Base-by-base conservation (phyloP, 495 filamentous ascomycete genomes). In the Penicillium alfredii region DNA sequence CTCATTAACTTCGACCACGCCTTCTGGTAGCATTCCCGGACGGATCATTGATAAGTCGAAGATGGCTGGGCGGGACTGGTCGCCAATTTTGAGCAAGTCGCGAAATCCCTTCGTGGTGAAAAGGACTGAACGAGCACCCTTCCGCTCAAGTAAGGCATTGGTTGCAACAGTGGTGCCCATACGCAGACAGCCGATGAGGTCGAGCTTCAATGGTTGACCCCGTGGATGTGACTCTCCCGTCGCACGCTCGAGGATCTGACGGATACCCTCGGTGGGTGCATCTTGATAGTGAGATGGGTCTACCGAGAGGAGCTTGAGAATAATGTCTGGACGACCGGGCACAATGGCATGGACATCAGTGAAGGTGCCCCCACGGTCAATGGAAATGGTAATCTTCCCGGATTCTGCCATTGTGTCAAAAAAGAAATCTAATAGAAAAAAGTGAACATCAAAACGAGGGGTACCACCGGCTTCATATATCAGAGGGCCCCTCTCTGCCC, bases 111-210 rank as follows among this genome's bases (percentile, higher is more conserved):
- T 84, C 2, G 93, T 96, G 7, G 93, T 88, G 13, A 97, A 74
- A 49, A 98, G 72, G 3, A 82, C 92, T 41, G 93, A 94, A 48
- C 78, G 79, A 60, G 95, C 92, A 4, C 92, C 92, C 61, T 97
- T 98, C 39, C 92, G 65, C 61, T 98, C 93, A 1, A 98, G 69
- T 38, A 98, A 61, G n/a, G 86, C 86, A 57, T 93, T 93, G 9
- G 86, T 93, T 0, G 86, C 86, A 16, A 93, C 86, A 2, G 86
- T 93, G 12, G 86, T 93, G 18, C 86, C 86, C 86, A 93, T 90
- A 32, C 86, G 80, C 37, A 92, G 84, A 25, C 80, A 84, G 35
- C 87, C 81, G 48, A 98, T 96, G 17, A 53, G 55, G 23, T 81
- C 77, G 2, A 90, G 93, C 58, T 95, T 87, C 18, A 97, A 60